Conservation (phyloP, 2,329 filamentous ascomycete species). For the Mollisia scopiformis region DNA sequence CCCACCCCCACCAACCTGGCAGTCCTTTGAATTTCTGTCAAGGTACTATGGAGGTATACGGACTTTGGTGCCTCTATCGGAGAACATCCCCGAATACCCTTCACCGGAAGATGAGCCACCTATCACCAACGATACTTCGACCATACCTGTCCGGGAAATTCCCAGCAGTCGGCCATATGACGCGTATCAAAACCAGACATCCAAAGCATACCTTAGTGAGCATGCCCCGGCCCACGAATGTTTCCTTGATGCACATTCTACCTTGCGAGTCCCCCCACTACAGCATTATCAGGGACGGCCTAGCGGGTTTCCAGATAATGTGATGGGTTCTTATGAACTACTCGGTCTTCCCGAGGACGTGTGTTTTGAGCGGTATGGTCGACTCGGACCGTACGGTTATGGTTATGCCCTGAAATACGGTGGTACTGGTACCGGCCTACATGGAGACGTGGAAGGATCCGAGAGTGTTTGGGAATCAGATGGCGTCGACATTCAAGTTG, state of each 20-base stretch:
- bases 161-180: conserved; percentile 59
- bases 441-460: conserved; percentile 81
- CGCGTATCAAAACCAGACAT: conserved; percentile 60
- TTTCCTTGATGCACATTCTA: conserved; percentile 72
- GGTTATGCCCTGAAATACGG: conserved; percentile 81
- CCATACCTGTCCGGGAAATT: conserved; percentile 41
- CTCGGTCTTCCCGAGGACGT: conserved; percentile 80
- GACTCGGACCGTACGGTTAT: conserved; percentile 85
- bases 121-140: conserved; percentile 41
- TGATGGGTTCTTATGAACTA: conserved; percentile 84
- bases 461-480: conserved; percentile 74
- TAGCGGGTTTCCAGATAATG: conserved; percentile 80
- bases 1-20: conserved; percentile 73
- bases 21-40: conserved; percentile 81
- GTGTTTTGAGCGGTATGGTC: conserved; percentile 91
- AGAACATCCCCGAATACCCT: conserved; percentile 84
- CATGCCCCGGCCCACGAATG: conserved; percentile 67
- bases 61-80: conserved; percentile 63
- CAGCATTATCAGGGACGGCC: conserved; percentile 79
- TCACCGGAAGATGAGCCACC: conserved; percentile 61
- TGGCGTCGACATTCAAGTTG: conserved; percentile 61
- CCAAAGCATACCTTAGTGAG: conserved; percentile 51
- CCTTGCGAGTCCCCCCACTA: conserved; percentile 68
- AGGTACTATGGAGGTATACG: conserved; percentile 90
- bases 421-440: conserved; percentile 82